Conservation (phyloP, 495 filamentous ascomycete species). For the Penicillium chermesinum region DNA sequence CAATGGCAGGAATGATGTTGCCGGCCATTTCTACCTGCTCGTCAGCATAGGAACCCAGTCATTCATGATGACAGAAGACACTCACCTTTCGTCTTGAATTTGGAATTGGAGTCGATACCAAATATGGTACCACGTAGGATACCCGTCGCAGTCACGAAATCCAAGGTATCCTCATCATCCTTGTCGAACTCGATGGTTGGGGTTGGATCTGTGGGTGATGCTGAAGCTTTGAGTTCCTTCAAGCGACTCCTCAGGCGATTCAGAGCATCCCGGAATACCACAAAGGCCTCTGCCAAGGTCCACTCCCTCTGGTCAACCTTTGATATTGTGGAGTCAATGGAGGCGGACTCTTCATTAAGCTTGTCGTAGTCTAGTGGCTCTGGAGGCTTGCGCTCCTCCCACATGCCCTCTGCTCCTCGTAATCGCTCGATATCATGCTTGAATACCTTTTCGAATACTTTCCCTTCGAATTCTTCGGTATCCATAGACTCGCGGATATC, state of each 20-base stretch:
- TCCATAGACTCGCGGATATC: slow-evolving; percentile 80
- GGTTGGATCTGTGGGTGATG: slow-evolving; percentile 40
- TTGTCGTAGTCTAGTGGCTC: slow-evolving; percentile 62
- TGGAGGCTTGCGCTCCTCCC: slow-evolving; percentile 77
- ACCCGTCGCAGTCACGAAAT: slow-evolving; percentile 87
- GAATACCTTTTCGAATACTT: slow-evolving; percentile 93
- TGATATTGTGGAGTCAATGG: slow-evolving; percentile 49
- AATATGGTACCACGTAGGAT: slow-evolving; percentile 85
- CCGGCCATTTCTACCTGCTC: slow-evolving; percentile 82
- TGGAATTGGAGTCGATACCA: slow-evolving; percentile 78
- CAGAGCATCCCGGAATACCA: slow-evolving; percentile 80
- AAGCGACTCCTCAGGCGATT: slow-evolving; percentile 69
- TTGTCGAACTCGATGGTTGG: slow-evolving; percentile 88
- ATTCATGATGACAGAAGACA: slow-evolving; percentile 1
- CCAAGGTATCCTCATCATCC: slow-evolving; percentile 90
- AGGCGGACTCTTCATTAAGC: slow-evolving; percentile 44
- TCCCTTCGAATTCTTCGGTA: slow-evolving; percentile 67
- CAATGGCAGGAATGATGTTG: slow-evolving; percentile 98
- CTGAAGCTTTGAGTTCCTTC: slow-evolving; percentile 48
- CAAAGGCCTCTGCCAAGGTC: slow-evolving; percentile 73
- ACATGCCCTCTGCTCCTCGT: slow-evolving; percentile 92
- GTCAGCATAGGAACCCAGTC: slow-evolving; percentile 2
- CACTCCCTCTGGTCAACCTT: slow-evolving; percentile 71
- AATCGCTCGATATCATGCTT: slow-evolving; percentile 77
- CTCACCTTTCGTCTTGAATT: slow-evolving; percentile 89